A percentile compares a stretch with the other conserved stretches of the same genome.
Evolutionary conservation across 2,329 filamentous ascomycete species (phyloP).

Genomic region (Neocucurbitaria cava): DNA sequence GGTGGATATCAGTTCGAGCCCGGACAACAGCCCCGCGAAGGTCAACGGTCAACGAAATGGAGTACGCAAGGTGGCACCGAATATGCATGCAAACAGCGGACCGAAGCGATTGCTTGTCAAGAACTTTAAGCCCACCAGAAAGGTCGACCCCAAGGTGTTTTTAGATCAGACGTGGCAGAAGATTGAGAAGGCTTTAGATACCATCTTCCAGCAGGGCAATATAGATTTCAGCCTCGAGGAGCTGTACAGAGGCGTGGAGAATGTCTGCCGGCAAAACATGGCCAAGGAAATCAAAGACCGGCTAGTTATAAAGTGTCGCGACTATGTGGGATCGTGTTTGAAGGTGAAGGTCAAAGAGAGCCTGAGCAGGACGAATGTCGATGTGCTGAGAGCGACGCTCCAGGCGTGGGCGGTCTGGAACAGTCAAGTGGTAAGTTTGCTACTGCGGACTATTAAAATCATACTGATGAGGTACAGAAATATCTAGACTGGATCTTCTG

Average conservation of each 20-base stretch:
- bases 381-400: conserved; percentile 67
- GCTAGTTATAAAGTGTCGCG: conserved; percentile 70
- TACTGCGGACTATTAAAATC: background rate
- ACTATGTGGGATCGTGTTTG: conserved; percentile 65
- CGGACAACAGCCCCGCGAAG: conserved; percentile 53
- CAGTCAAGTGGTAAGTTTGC: conserved; percentile 69
- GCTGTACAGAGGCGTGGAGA: conserved; percentile 89
- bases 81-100: conserved; percentile 68
- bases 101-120: conserved; percentile 92
- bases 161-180: conserved; percentile 78
- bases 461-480: conserved; percentile 57
- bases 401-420: conserved; percentile 80
- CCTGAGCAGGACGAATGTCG: conserved; percentile 65
- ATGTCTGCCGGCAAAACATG: conserved; percentile 81
- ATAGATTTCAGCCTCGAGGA: conserved; percentile 75
- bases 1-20: conserved; percentile 42
- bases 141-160: conserved; percentile 75
- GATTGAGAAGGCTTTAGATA: conserved; percentile 73
- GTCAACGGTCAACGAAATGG: conserved; percentile 46
- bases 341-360: conserved; percentile 65
- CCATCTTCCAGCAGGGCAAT: conserved; percentile 74
- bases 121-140: conserved; percentile 75
- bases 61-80: conserved; percentile 61
- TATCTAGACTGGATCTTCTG: conserved; percentile 89
- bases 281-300: conserved; percentile 71